phyloP scores from a whole-genome alignment of 2,329 filamentous ascomycete species.

The Torrubiella hemipterigena region DNA sequence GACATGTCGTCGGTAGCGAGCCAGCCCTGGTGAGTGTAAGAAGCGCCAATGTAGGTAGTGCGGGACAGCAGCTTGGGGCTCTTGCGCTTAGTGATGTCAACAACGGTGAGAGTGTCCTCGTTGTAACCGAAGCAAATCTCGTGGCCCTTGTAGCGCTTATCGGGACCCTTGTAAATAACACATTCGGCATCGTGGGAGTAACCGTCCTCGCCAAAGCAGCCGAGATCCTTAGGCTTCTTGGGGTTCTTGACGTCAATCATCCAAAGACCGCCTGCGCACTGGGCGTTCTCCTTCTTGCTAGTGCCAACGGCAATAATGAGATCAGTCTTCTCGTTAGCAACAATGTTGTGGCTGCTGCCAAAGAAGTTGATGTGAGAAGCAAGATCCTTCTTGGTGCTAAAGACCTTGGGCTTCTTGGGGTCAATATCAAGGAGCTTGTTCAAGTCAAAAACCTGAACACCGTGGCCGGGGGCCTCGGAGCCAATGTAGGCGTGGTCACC shows the following conservation, averaged over 20 bases:
- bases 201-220: slow-evolving; percentile 35
- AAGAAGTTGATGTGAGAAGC: slow-evolving; percentile 19
- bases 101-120: slow-evolving; percentile 39
- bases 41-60: slow-evolving; percentile 42
- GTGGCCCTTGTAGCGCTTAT: slow-evolving; percentile 30
- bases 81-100: slow-evolving; percentile 38
- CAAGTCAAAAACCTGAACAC: slow-evolving; percentile 53
- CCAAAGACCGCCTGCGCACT: slow-evolving; percentile 36
- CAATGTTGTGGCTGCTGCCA: slow-evolving; percentile 28
- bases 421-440: slow-evolving; percentile 34
- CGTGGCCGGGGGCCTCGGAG: slow-evolving; percentile 33
- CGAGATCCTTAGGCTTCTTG: slow-evolving; percentile 33
- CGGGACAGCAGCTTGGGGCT: slow-evolving; percentile 33
- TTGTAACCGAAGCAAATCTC: slow-evolving; percentile 48
- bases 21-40: slow-evolving; percentile 48
- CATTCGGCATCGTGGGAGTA: slow-evolving; percentile 51
- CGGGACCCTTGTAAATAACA: slow-evolving; percentile 39
- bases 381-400: slow-evolving; percentile 18
- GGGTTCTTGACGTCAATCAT: slow-evolving; percentile 43
- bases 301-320: slow-evolving; percentile 31
- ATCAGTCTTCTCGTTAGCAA: slow-evolving; percentile 26
- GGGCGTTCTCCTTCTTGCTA: slow-evolving; percentile 18
- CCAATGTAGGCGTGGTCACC: slow-evolving; percentile 23
- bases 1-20: slow-evolving; percentile 33
- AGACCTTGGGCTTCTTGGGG: slow-evolving; percentile 20